Percentiles rank a stretch among this genome's conserved stretches.
These are phyloP conservation scores for Andrographis paniculata DNA, from an alignment of 305 asterid genomes.

Conservation along the genomic window DNA sequence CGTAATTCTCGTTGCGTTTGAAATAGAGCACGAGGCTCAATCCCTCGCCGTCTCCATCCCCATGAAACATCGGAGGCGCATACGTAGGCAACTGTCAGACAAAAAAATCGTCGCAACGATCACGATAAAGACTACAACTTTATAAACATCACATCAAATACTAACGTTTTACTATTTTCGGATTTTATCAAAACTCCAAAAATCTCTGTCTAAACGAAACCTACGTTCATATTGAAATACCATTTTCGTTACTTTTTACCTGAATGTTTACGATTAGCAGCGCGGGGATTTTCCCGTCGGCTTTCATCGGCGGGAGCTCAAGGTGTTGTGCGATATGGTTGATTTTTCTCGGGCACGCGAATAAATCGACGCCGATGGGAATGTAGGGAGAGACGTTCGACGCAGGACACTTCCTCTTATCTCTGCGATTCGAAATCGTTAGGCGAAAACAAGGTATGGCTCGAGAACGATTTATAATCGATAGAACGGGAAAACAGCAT, in stretches of 20 bases:
- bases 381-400: constrained; percentile 31
- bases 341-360: constrained; percentile 35
- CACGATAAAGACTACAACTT: too few species aligned
- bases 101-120: too few species aligned
- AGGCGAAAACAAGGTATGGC: too few species aligned
- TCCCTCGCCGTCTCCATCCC: constrained; percentile 92
- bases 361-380: constrained; percentile 51
- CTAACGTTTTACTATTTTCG: too few species aligned
- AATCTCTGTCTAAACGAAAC: too few species aligned
- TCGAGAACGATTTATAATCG: too few species aligned
- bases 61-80: constrained; percentile 87
- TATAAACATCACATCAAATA: too few species aligned
- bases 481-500: background rate
- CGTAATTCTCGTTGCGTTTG: constrained; percentile 55
- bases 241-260: too few species aligned
- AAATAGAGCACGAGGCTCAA: constrained; percentile 82
- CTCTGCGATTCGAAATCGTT: constrained; percentile 29
- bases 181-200: too few species aligned
- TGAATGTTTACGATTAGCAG: constrained; percentile 55
- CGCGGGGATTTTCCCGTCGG: constrained; percentile 30
- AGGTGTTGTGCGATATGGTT: constrained; percentile 51
- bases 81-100: constrained; percentile 79
- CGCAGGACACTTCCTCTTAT: constrained; percentile 46
- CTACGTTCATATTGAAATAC: too few species aligned
- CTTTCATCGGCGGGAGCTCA: constrained; percentile 33